These are phyloP conservation scores for Aspergillus costaricaensis DNA, from an alignment of 2,329 filamentous ascomycete species.

Conservation along the genomic window DNA sequence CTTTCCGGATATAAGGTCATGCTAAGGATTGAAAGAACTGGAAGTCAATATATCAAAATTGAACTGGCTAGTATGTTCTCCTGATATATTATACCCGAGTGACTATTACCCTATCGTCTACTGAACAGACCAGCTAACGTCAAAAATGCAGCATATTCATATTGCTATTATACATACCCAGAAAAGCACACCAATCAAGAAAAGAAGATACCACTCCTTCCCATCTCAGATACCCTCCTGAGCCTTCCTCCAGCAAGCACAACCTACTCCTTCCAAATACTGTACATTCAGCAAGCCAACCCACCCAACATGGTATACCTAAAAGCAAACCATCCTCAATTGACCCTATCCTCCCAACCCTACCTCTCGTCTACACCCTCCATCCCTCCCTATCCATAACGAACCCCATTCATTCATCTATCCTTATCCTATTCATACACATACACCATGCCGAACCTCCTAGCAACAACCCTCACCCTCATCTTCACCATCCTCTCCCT, in stretches of 20 bases:
- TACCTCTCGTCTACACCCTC: background rate
- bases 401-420: background rate
- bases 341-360: background rate
- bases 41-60: too few relatives aligned
- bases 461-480: background rate
- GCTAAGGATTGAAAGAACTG: background rate
- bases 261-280: background rate
- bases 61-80: too few relatives aligned
- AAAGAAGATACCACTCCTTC: background rate
- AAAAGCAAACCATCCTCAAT: background rate
- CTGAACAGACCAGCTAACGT: background rate
- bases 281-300: background rate
- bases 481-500: conserved; percentile 5
- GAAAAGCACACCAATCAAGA: background rate
- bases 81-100: too few relatives aligned
- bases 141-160: background rate
- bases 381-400: background rate
- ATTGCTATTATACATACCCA: background rate
- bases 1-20: background rate
- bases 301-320: background rate
- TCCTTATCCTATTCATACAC: conserved; percentile 11
- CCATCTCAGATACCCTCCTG: background rate
- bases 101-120: too few relatives aligned
- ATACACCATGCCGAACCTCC: conserved; percentile 10
- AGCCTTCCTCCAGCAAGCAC: background rate